Evolutionary conservation across 768 basidiomycete genomes (phyloP).

Genomic region (Tricholoma sp.): DNA sequence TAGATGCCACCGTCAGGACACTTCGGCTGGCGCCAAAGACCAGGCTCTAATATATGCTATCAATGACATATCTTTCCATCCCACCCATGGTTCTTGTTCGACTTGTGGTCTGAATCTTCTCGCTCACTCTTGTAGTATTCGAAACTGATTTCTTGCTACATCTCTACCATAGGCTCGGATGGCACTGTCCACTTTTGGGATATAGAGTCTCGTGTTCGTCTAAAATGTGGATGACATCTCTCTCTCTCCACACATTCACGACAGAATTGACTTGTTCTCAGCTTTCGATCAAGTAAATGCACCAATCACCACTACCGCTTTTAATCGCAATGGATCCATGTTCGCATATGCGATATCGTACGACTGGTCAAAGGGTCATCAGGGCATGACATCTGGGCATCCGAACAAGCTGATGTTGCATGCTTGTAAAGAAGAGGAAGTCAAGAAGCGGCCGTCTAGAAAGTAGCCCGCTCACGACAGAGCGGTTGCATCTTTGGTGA

Average conservation of each 20-base stretch:
- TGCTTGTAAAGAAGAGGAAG: slow-evolving; percentile 83
- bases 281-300: slow-evolving; percentile 68
- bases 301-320: slow-evolving; percentile 75
- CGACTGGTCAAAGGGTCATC: slow-evolving; percentile 92
- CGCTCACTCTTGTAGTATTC: slow-evolving; percentile 16
- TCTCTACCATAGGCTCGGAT: slow-evolving; percentile 54
- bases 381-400: slow-evolving; percentile 67
- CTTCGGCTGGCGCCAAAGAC: slow-evolving; percentile 50
- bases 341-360: slow-evolving; percentile 93
- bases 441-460: slow-evolving; percentile 42
- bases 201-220: slow-evolving; percentile 84
- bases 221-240: slow-evolving; percentile 62
- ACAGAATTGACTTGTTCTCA: slow-evolving; percentile 16
- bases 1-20: slow-evolving; percentile 70
- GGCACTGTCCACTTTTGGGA: slow-evolving; percentile 94
- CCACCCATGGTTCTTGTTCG: slow-evolving; percentile 78
- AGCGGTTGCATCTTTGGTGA: too few relatives aligned
- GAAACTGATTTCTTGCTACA: neutral
- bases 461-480: too few relatives aligned
- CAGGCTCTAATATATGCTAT: slow-evolving; percentile 75
- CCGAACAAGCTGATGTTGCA: slow-evolving; percentile 84
- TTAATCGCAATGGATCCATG: slow-evolving; percentile 84
- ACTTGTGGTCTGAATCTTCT: slow-evolving; percentile 52
- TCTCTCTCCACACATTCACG: neutral
- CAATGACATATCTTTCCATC: slow-evolving; percentile 85